Percentiles rank a stretch among this genome's conserved stretches.
These are phyloP conservation scores for Metschnikowia borealis DNA, from an alignment of 805 yeast species.

Conservation along the genomic window DNA sequence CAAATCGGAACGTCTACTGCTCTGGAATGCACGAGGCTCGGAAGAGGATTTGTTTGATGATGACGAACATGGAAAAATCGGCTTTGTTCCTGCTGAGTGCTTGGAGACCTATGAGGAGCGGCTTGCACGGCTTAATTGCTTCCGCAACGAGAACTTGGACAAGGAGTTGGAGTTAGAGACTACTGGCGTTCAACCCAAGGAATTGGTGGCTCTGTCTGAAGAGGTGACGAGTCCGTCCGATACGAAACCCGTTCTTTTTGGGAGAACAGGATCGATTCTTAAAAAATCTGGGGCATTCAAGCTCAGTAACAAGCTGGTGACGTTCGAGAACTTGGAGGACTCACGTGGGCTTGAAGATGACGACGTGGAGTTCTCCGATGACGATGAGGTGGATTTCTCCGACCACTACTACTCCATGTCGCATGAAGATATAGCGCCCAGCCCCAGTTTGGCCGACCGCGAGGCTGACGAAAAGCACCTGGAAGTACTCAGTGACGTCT, in stretches of 20 bases:
- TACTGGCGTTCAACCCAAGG: neutral
- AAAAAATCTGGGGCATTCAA: conserved; percentile 10
- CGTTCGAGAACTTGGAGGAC: conserved; percentile 35
- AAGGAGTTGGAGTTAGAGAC: neutral
- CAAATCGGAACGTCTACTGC: conserved; percentile 26
- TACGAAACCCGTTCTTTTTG: neutral
- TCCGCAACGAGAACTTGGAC: conserved; percentile 78
- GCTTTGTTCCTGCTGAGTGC: conserved; percentile 96
- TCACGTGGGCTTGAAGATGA: conserved; percentile 20
- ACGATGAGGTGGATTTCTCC: conserved; percentile 18
- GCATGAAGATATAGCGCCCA: conserved; percentile 18
- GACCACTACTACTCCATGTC: conserved; percentile 20
- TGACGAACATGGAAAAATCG: conserved; percentile 66
- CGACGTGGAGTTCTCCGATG: neutral
- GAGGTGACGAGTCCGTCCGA: neutral
- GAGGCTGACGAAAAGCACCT: conserved; percentile 25
- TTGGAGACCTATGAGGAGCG: conserved; percentile 89
- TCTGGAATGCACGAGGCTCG: conserved; percentile 12
- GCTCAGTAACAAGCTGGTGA: conserved; percentile 31
- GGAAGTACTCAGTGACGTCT: conserved; percentile 42
- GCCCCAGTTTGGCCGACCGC: neutral
- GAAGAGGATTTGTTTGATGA: conserved; percentile 19
- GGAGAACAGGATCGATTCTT: conserved; percentile 15
- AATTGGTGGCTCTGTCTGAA: neutral
- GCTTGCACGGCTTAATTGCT: conserved; percentile 85